Evolutionary conservation across 1,284 basidiomycete genomes (phyloP).

Genomic region (Tylopilus sp.): DNA sequence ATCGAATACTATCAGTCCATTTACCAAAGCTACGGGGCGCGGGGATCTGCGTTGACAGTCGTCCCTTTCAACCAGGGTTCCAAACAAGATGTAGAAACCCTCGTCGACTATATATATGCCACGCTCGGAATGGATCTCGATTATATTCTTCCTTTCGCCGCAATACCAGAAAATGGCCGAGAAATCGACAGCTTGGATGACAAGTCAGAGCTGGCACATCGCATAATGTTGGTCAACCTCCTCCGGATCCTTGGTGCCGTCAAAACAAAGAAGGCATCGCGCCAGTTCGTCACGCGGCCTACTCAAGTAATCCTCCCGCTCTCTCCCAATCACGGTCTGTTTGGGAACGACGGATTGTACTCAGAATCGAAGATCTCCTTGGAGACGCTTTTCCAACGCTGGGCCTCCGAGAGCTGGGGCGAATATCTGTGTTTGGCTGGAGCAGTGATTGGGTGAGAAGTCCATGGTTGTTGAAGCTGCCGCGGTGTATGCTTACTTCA

Average conservation of each 20-base stretch:
- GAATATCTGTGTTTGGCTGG: conserved; percentile 98
- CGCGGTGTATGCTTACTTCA: conserved; percentile 12
- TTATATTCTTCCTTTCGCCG: conserved; percentile 97
- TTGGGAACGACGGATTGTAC: conserved; percentile 97
- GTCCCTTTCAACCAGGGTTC: conserved; percentile 99
- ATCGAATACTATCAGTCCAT: conserved; percentile 99
- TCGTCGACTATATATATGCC: conserved; percentile 97
- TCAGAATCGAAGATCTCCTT: conserved; percentile 98
- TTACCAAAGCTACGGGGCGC: conserved; percentile 93
- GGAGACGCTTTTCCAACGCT: conserved; percentile 96
- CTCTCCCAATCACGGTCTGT: conserved; percentile 96
- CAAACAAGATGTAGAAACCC: conserved; percentile 94
- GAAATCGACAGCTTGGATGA: conserved; percentile 98
- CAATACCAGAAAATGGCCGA: conserved; percentile 96
- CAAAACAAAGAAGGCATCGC: conserved; percentile 96
- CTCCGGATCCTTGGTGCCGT: conserved; percentile 94
- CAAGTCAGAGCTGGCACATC: conserved; percentile 95
- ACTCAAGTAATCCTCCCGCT: conserved; percentile 97
- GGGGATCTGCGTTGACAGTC: conserved; percentile 92
- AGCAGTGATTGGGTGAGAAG: conserved; percentile 86
- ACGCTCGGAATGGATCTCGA: conserved; percentile 94
- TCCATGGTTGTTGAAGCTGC: conserved; percentile 1
- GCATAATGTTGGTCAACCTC: conserved; percentile 95
- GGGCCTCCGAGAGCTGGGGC: conserved; percentile 98
- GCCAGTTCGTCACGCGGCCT: conserved; percentile 94